These are phyloP conservation scores for Comarum palustre DNA, from an alignment of 306 rosid species.

Conservation along the genomic window DNA sequence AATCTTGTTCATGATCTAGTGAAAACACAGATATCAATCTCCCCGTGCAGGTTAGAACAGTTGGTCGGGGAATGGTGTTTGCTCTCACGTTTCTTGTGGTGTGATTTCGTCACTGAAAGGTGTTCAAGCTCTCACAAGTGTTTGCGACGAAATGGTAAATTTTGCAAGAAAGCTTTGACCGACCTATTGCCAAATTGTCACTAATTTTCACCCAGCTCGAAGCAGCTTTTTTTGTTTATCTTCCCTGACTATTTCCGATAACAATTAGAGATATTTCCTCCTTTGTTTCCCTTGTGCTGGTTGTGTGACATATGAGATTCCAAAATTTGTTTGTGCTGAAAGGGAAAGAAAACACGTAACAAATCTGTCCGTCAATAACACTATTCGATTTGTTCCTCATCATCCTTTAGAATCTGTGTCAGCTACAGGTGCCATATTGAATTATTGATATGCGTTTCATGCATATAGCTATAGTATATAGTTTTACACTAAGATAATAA, in stretches of 20 bases:
- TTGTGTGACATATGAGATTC: conserved; percentile 4
- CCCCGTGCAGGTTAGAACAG: not conserved
- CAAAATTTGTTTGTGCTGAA: not conserved
- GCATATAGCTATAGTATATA: too few relatives aligned
- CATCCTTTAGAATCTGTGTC: not conserved
- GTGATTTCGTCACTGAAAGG: not conserved
- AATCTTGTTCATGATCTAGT: too few relatives aligned
- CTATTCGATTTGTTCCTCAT: not conserved
- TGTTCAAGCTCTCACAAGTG: not conserved
- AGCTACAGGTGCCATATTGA: not conserved
- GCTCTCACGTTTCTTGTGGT: not conserved
- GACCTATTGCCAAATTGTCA: not conserved
- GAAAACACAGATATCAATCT: not conserved
- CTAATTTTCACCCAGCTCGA: not conserved
- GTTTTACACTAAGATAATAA: too few relatives aligned
- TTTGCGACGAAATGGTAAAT: not conserved
- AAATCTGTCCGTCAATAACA: not conserved
- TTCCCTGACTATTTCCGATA: not conserved
- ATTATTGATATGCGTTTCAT: too few relatives aligned
- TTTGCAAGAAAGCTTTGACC: not conserved
- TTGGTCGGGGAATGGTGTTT: not conserved
- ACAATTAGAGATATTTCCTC: not conserved
- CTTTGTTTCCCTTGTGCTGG: too few relatives aligned
- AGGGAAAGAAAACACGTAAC: not conserved
- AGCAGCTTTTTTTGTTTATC: too few relatives aligned